Base-by-base conservation (phyloP, 495 filamentous ascomycete species). In the Baudoinia panamericana region DNA sequence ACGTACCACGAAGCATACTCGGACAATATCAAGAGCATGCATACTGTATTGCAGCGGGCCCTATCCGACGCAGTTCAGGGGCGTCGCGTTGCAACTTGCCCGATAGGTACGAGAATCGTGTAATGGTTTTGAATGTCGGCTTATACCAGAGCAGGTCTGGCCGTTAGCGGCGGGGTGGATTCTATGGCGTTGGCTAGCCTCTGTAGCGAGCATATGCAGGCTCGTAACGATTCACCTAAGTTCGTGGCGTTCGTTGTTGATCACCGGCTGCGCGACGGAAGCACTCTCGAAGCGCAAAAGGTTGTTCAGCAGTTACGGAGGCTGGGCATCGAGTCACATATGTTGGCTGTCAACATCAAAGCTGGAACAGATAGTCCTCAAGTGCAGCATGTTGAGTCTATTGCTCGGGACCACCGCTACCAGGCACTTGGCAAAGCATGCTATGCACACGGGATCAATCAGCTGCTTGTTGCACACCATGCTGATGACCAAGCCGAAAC, bases 111-210 rank as follows among this genome's bases (percentile, higher is more conserved):
- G n/a, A n/a, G n/a, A n/a, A n/a, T n/a, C n/a, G n/a, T n/a, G n/a
- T n/a, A n/a, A n/a, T n/a, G n/a, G n/a, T n/a, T n/a, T n/a, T n/a
- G n/a, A n/a, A n/a, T n/a, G n/a, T n/a, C n/a, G n/a, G n/a, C n/a
- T n/a, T n/a, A n/a, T n/a, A n/a, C n/a, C n/a, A n/a, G n/a, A n/a
- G n/a, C n/a, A 92, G 88, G 72, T 41, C 62, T 95, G 20, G 88
- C 88, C 9, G 63, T 96, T 32, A 95, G 88, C 56, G 90, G 90
- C 5, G 90, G 90, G 12, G 81, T 90, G 11, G 90, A 97, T 53
- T 96, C 90, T 4, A 97, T 94, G 86, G 88, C 87, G 16, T 64
- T 97, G 26, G 84, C 85, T 29, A 70, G 63, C 41, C 68, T 96
- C n/a, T 85, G 76, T 46, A 46, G 0, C 25, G 40, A 5, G 13